A percentile compares a stretch with the other conserved stretches of the same genome.
These are phyloP conservation scores for Lanmaoa pseudosensibilis DNA, from an alignment of 768 basidiomycete species.

Conservation along the genomic window DNA sequence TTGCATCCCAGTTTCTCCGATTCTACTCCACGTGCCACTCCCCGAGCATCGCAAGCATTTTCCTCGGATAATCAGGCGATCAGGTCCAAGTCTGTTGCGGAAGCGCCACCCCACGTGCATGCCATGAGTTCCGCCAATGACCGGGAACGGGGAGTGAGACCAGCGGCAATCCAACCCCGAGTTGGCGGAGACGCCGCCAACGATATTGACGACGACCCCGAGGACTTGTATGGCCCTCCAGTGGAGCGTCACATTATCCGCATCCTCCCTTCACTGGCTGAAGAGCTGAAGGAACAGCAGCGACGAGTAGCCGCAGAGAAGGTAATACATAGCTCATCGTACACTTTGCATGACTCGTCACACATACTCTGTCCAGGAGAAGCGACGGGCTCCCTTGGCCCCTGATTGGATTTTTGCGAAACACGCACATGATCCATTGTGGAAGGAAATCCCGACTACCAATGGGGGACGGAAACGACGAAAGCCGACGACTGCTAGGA, in stretches of 20 bases:
- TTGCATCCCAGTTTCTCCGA: neutral
- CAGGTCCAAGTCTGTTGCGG: neutral
- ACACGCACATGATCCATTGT: conserved; percentile 20
- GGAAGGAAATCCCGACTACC: conserved; percentile 9
- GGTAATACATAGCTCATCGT: conserved; percentile 10
- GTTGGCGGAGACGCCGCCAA: neutral
- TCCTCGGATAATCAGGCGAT: neutral
- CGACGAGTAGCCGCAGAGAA: conserved; percentile 14
- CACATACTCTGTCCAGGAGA: conserved; percentile 11
- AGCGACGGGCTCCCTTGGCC: conserved; percentile 16
- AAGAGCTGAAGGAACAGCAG: conserved; percentile 26
- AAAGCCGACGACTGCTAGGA: conserved; percentile 14
- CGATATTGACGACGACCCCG: conserved; percentile 22
- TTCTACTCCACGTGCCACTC: neutral
- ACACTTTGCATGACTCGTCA: neutral
- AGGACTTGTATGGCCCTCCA: conserved; percentile 30
- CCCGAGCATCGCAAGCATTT: neutral
- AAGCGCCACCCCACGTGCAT: neutral
- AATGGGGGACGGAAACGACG: conserved; percentile 7
- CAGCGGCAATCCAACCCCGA: neutral
- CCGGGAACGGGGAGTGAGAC: neutral
- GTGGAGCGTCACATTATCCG: conserved; percentile 27
- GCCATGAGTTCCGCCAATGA: neutral
- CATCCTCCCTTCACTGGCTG: conserved; percentile 26
- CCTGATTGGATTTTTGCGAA: conserved; percentile 27